A percentile compares a stretch with the other conserved stretches of the same genome.
phyloP scores from a whole-genome alignment of 176 grass and related monocot species.

The Oryza nivara region DNA sequence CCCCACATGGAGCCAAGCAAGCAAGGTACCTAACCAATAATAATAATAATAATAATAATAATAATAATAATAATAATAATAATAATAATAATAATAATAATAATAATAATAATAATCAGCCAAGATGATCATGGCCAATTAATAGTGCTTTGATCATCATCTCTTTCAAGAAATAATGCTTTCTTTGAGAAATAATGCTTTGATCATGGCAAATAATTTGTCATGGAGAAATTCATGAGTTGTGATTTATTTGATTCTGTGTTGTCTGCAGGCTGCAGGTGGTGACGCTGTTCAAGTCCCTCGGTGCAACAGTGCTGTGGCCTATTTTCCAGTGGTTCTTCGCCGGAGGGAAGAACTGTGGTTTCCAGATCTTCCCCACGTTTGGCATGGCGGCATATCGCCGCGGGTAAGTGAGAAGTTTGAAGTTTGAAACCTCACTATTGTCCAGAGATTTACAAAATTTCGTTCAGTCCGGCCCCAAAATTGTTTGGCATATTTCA shows the following conservation, averaged over 20 bases:
- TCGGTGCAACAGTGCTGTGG: conserved; percentile 44
- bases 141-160: too few species aligned
- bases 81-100: too few species aligned
- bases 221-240: not conserved
- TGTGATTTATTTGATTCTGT: not conserved
- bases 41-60: too few species aligned
- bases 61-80: too few species aligned
- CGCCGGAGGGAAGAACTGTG: conserved; percentile 37
- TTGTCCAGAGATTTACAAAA: too few species aligned
- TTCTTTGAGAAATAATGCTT: too few species aligned
- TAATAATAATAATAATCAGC: too few species aligned
- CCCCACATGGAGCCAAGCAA: conserved; percentile 34
- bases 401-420: conserved; percentile 16
- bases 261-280: conserved; percentile 35
- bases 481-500: too few species aligned
- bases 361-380: conserved; percentile 47
- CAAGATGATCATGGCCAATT: too few species aligned
- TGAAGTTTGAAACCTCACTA: not conserved
- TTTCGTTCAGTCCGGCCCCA: too few species aligned
- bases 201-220: not conserved
- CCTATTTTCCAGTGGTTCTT: conserved; percentile 55
- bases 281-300: conserved; percentile 39
- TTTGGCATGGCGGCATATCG: conserved; percentile 46
- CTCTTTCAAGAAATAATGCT: not conserved
- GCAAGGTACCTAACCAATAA: conserved; percentile 15